Percentiles rank a stretch among this genome's conserved stretches.
Conservation (phyloP, 169 alveolate species). For the Pseudocohnilembus persalinus region DNA sequence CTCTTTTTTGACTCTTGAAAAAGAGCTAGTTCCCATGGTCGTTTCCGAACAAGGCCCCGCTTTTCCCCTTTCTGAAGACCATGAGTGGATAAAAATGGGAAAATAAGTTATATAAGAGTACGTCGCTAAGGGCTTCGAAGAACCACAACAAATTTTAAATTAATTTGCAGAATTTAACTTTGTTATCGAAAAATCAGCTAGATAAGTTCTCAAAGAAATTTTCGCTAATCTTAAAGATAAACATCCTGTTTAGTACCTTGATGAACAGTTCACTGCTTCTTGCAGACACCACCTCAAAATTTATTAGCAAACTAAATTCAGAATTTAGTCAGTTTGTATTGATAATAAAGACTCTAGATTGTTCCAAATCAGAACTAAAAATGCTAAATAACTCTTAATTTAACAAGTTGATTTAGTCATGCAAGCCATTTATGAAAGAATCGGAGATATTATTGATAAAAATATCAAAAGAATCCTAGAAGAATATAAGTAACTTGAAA, state of each 20-base stretch:
- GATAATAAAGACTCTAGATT: conserved; percentile 39
- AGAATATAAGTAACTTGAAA: conserved; percentile 1
- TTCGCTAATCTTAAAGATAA: conserved; percentile 35
- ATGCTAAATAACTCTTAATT: conserved; percentile 33
- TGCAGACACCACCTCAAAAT: conserved; percentile 14
- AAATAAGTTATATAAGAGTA: conserved; percentile 25
- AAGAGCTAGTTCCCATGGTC: conserved; percentile 62
- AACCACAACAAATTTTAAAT: conserved; percentile 47
- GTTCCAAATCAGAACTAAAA: conserved; percentile 32
- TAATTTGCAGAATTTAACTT: conserved; percentile 53
- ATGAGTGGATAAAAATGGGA: conserved; percentile 31
- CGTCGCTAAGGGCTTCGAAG: conserved; percentile 47
- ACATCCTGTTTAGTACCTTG: conserved; percentile 7
- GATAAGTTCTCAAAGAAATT: conserved; percentile 37
- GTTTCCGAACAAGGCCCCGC: conserved; percentile 35
- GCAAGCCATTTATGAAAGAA: conserved; percentile 6
- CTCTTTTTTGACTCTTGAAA: conserved; percentile 51
- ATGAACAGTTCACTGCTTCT: conserved; percentile 15
- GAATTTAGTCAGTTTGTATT: conserved; percentile 30
- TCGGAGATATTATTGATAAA: conserved; percentile 19
- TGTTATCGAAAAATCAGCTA: conserved; percentile 45
- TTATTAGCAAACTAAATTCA: conserved; percentile 25
- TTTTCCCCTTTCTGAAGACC: not conserved
- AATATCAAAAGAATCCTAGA: conserved; percentile 5
- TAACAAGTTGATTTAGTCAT: conserved; percentile 31